Base-by-base conservation (phyloP, 106 monocot genomes). In the Ottelia alismoides region DNA sequence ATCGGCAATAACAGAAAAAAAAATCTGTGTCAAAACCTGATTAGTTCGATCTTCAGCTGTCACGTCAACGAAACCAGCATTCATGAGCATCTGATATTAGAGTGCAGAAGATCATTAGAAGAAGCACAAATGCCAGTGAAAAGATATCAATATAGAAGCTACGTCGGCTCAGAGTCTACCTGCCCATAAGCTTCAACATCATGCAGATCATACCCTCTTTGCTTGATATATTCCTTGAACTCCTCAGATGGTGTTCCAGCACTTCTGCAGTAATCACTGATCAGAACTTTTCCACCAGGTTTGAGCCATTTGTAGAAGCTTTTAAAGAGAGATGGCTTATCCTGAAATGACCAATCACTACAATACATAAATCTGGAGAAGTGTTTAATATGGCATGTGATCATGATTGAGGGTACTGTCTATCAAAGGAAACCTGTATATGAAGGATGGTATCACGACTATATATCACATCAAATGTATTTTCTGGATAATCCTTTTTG, bases 191-290 rank as follows among this genome's bases (percentile, higher is more conserved):
- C 49, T 31, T 75, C 66, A 2, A 91, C 81, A 62, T 84, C 81
- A 52, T 91, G 90, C n/a, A 91, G 75, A 72, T 91, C 84, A 59
- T 91, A 91, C 28, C 84, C 90, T 56, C 90, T 77, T 52, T 91
- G 75, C 63, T 75, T 72, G 32, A 91, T 91, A 27, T 91, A 91
- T 18, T 72, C 78, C 1, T 70, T 60, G 55, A 91, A 90, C 43
- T 84, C 90, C 18, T 70, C 61, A 0, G 90, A 77, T 6, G 78
- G 62, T 43, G 55, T 64, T 30, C 74, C 81, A 27, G 80, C 51
- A 9, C 64, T 78, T 69, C 61, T 78, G 72, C 90, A 91, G 67
- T 91, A 91, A 65, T 91, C 90, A 55, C 68, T 78, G 46, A 91
- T 91, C 40, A 91, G 78, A 44, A 91, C 47, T 55, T 66, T 84